Percentiles rank a stretch among this genome's conserved stretches.
phyloP scores from a whole-genome alignment of 2,329 filamentous ascomycete genomes.

The Teratosphaeria zuluensis region DNA sequence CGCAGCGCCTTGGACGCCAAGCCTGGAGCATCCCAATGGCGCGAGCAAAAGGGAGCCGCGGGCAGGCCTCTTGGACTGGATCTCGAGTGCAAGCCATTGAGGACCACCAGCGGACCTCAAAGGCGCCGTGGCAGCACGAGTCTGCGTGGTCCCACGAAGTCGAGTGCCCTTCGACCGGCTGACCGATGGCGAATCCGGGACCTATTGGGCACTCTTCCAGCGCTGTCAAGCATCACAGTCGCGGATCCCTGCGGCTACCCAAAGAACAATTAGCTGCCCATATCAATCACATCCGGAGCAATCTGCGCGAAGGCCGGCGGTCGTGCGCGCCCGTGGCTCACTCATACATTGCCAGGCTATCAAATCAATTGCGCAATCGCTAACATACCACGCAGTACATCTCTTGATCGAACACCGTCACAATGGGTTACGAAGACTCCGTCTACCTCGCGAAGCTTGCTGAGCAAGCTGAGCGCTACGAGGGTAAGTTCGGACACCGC shows the following conservation, averaged over 20 bases:
- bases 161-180: neutral
- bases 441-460: constrained; percentile 99
- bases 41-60: neutral
- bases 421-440: constrained; percentile 98
- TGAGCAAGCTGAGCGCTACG: constrained; percentile 99
- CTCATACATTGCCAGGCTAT: neutral
- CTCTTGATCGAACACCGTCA: constrained; percentile 5
- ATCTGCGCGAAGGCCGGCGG: neutral
- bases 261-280: neutral
- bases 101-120: neutral
- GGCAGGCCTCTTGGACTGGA: neutral
- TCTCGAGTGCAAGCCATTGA: neutral
- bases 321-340: neutral
- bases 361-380: neutral
- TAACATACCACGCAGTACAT: neutral
- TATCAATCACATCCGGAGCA: neutral
- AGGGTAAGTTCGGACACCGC: constrained; percentile 52
- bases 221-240: neutral
- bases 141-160: neutral
- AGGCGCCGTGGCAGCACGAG: neutral
- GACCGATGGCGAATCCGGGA: neutral
- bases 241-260: neutral
- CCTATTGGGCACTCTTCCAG: neutral
- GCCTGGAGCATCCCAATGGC: neutral
- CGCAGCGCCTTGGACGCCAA: neutral